Evolutionary conservation across 2,329 filamentous ascomycete genomes (phyloP).

Genomic region (Aspergillus melleus): DNA sequence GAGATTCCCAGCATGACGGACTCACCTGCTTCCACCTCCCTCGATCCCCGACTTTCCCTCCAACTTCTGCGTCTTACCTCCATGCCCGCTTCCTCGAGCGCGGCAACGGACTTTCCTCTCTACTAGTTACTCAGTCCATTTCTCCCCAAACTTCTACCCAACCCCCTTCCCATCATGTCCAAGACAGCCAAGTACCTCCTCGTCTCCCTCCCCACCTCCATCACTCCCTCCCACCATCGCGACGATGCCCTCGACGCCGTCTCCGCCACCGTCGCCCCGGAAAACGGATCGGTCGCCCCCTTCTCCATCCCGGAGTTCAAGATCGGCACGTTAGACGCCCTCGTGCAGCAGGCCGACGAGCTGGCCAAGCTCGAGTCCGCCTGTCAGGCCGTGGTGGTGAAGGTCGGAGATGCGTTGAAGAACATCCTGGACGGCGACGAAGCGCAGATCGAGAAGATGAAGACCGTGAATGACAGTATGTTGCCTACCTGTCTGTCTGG

Average conservation of each 20-base stretch:
- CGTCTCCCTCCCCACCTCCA: constrained; percentile 84
- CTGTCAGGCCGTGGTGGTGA: constrained; percentile 79
- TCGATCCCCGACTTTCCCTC: background rate
- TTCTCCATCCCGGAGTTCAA: constrained; percentile 94
- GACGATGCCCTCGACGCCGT: constrained; percentile 80
- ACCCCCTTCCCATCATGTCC: constrained; percentile 36
- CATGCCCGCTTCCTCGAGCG: constrained; percentile 27
- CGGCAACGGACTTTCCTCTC: constrained; percentile 18
- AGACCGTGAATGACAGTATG: constrained; percentile 92
- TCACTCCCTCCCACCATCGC: constrained; percentile 75
- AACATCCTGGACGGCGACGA: constrained; percentile 82
- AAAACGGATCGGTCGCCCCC: constrained; percentile 72
- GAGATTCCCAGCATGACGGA: constrained; percentile 1
- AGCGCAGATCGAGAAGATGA: constrained; percentile 78
- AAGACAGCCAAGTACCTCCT: constrained; percentile 70
- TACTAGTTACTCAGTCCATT: background rate
- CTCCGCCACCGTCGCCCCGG: constrained; percentile 67
- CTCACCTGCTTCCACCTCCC: background rate
- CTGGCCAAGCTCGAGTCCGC: constrained; percentile 79
- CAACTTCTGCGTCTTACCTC: constrained; percentile 5
- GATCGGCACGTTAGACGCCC: constrained; percentile 90
- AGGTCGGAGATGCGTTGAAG: constrained; percentile 83
- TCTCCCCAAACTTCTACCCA: background rate
- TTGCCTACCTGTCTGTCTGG: background rate
- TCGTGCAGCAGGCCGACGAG: constrained; percentile 96